phyloP scores from a whole-genome alignment of 192 early-diverging fungal genomes.

The Podila clonocystis region DNA sequence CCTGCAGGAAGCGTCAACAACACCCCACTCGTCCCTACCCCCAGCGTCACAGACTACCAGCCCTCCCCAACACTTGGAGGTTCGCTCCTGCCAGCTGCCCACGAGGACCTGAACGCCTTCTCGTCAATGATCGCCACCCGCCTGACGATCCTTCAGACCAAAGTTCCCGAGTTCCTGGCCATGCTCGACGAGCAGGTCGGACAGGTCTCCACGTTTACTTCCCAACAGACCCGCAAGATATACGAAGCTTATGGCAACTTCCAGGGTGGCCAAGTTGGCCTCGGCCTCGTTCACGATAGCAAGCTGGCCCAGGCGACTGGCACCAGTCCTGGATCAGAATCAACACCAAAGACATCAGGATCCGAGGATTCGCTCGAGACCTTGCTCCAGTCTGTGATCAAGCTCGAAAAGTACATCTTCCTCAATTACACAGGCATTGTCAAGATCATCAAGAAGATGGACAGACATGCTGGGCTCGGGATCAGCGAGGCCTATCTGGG shows the following conservation, averaged over 20 bases:
- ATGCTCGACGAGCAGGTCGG: slow-evolving; percentile 73
- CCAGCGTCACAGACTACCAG: slow-evolving; percentile 64
- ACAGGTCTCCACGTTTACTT: slow-evolving; percentile 63
- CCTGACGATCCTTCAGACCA: slow-evolving; percentile 62
- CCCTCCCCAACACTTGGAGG: slow-evolving; percentile 47
- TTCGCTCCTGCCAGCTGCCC: slow-evolving; percentile 17
- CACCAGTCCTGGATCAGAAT: slow-evolving; percentile 22
- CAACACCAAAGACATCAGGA: slow-evolving; percentile 23
- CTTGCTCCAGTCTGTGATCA: slow-evolving; percentile 71
- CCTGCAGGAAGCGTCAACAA: slow-evolving; percentile 17
- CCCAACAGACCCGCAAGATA: slow-evolving; percentile 36
- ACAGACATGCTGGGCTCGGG: slow-evolving; percentile 81
- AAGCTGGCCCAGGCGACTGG: slow-evolving; percentile 28
- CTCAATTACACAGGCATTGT: slow-evolving; percentile 88
- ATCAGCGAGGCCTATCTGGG: slow-evolving; percentile 75
- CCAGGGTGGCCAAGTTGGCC: slow-evolving; percentile 34
- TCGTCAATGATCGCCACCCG: slow-evolving; percentile 65
- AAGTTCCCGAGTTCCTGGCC: slow-evolving; percentile 75
- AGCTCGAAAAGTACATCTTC: slow-evolving; percentile 83
- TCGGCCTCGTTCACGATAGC: slow-evolving; percentile 1
- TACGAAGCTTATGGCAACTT: slow-evolving; percentile 42
- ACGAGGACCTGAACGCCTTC: slow-evolving; percentile 58
- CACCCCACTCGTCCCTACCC: background rate
- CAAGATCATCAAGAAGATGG: slow-evolving; percentile 90
- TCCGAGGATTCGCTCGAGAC: slow-evolving; percentile 44